Base-by-base conservation (phyloP, 228 moss, liverwort and hornwort genomes). In the Sphagnum magellanicum region DNA sequence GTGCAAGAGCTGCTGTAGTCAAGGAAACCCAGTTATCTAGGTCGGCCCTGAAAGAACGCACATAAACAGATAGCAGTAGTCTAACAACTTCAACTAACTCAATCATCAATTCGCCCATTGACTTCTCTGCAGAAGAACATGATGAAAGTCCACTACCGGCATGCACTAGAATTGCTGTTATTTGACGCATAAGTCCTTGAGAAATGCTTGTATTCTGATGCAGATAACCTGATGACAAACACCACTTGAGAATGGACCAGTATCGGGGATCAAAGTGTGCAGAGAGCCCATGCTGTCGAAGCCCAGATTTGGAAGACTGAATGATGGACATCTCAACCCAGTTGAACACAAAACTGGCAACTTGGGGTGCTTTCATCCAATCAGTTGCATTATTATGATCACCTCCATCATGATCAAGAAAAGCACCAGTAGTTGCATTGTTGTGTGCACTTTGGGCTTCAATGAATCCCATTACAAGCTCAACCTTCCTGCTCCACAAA, bases 261-360 rank as follows among this genome's bases (percentile, higher is more conserved):
- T 84, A 87, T n/a, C 93, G 90, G 63, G 78, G 65, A 84, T 94
- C 92, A 63, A 83, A 78, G 70, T 90, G 74, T 15, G 87, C 74
- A 76, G 85, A 81, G 73, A 74, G 50, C 16, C 57, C 70, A 66
- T 63, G 60, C 48, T 9, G 7, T 16, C 8, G 6, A 47, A 14
- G 60, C 51, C 5, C 66, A 49, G 55, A 51, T 75, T 87, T 98
- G 49, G 71, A 78, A 58, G 98, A 89, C 76, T 72, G 80, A 8
- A 94, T 82, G 47, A 98, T 72, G 4, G 82, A 83, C 48, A 90
- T 85, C 73, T 98, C 94, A 71, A 85, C 87, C 98, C 98, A 98
- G 66, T 98, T 92, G 9, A 86, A 94, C 6, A 98, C 74, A 70
- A 90, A 89, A 12, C 89, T 74, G 8, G 90, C 81, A 69, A 94